phyloP scores from a whole-genome alignment of 169 alveolate genomes.

The Plasmodium knowlesi region DNA sequence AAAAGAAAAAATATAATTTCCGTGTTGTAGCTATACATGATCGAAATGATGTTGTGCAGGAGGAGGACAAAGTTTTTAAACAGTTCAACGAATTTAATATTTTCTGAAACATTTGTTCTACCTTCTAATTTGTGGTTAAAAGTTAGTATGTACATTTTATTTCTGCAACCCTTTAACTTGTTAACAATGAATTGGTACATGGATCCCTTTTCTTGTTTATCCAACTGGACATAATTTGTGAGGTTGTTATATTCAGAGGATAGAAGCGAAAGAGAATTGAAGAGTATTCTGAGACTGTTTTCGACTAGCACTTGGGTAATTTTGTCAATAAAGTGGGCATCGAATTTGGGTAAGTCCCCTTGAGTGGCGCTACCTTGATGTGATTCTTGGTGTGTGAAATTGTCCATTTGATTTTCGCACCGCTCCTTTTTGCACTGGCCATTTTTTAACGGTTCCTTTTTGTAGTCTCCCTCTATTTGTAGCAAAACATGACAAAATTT shows the following conservation, averaged over 20 bases:
- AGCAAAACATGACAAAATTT: neutral
- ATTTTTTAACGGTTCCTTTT: too few relatives aligned
- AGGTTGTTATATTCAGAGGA: conserved; percentile 46
- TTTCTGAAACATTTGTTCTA: neutral
- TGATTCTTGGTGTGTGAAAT: neutral
- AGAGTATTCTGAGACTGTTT: conserved; percentile 40
- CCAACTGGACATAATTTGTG: neutral
- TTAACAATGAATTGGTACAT: conserved; percentile 59
- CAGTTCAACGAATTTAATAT: conserved; percentile 22
- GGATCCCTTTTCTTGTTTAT: neutral
- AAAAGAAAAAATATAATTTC: conserved; percentile 43
- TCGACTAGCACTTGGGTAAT: conserved; percentile 28
- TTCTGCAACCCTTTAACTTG: conserved; percentile 1
- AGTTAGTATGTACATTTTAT: conserved; percentile 39
- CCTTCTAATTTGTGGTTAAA: neutral
- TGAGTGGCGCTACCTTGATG: neutral
- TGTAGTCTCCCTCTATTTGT: neutral
- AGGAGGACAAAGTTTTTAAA: conserved; percentile 56
- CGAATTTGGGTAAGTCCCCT: neutral
- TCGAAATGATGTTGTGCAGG: conserved; percentile 44
- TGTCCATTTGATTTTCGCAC: neutral
- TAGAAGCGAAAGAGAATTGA: conserved; percentile 24
- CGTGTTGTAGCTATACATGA: conserved; percentile 62
- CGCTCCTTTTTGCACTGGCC: neutral
- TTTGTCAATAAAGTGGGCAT: conserved; percentile 20